phyloP scores from a whole-genome alignment of 2,329 filamentous ascomycete species.

The Amphichorda felina region DNA sequence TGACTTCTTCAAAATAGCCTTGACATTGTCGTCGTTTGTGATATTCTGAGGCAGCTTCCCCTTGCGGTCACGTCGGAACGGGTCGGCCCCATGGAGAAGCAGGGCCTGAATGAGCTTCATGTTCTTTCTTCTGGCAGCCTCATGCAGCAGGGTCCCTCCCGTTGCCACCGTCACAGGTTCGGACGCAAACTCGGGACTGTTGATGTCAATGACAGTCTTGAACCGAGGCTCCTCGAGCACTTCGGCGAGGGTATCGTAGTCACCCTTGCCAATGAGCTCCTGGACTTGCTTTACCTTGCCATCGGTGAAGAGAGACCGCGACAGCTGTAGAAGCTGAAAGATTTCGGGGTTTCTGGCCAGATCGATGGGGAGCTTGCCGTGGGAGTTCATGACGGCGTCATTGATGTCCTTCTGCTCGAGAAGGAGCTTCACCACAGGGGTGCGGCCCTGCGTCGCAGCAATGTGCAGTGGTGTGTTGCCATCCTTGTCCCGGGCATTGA shows the following conservation, averaged over 20 bases:
- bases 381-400: slow-evolving; percentile 74
- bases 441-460: slow-evolving; percentile 71
- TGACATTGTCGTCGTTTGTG: slow-evolving; percentile 85
- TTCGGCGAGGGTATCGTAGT: slow-evolving; percentile 69
- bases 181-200: slow-evolving; percentile 77
- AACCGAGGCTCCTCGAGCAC: slow-evolving; percentile 76
- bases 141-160: slow-evolving; percentile 88
- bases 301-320: slow-evolving; percentile 82
- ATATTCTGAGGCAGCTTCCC: slow-evolving; percentile 94
- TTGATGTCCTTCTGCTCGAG: slow-evolving; percentile 77
- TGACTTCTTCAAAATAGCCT: slow-evolving; percentile 82
- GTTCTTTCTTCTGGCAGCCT: slow-evolving; percentile 82
- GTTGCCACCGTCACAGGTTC: slow-evolving; percentile 65
- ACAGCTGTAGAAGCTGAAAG: slow-evolving; percentile 86
- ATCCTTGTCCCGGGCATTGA: slow-evolving; percentile 85
- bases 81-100: slow-evolving; percentile 87
- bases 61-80: slow-evolving; percentile 87
- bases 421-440: slow-evolving; percentile 69
- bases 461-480: slow-evolving; percentile 90
- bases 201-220: slow-evolving; percentile 82
- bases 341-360: slow-evolving; percentile 87
- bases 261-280: slow-evolving; percentile 55
- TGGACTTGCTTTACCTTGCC: slow-evolving; percentile 77
- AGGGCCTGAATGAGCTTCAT: slow-evolving; percentile 80
- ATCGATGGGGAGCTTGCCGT: slow-evolving; percentile 77